phyloP scores from a whole-genome alignment of 1,284 basidiomycete genomes.

The Puccinia sorghi region DNA sequence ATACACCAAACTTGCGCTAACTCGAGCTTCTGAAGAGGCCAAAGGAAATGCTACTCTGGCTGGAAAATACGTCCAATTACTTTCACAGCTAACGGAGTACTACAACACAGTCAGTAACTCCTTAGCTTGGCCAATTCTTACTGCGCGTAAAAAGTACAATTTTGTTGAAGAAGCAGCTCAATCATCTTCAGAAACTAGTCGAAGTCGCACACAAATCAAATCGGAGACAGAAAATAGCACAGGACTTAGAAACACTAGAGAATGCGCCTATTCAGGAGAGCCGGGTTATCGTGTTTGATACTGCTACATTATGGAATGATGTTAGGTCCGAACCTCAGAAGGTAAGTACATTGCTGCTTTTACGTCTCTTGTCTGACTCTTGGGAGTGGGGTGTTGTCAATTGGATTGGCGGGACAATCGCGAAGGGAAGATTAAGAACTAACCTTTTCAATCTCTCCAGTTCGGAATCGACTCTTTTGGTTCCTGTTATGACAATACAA shows the following conservation, averaged over 20 bases:
- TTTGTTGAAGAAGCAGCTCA: neutral
- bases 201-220: neutral
- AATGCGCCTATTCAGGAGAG: neutral
- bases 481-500: slow-evolving; percentile 20
- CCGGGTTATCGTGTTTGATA: slow-evolving; percentile 22
- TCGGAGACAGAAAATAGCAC: neutral
- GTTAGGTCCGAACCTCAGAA: slow-evolving; percentile 20
- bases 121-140: neutral
- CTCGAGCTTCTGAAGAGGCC: neutral
- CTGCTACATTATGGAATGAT: slow-evolving; percentile 27
- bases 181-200: neutral
- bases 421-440: too few relatives aligned
- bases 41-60: neutral
- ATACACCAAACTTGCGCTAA: slow-evolving; percentile 3
- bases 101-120: slow-evolving; percentile 14
- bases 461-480: slow-evolving; percentile 28
- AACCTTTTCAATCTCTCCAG: neutral
- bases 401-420: too few relatives aligned
- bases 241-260: neutral
- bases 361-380: neutral
- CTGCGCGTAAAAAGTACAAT: neutral
- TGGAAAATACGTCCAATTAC: slow-evolving; percentile 5
- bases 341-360: slow-evolving; percentile 3
- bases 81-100: neutral
- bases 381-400: neutral